A percentile compares a stretch with the other conserved stretches of the same genome.
These are phyloP conservation scores for Anethum foeniculum DNA, from an alignment of 140 eudicot species.

Conservation along the genomic window DNA sequence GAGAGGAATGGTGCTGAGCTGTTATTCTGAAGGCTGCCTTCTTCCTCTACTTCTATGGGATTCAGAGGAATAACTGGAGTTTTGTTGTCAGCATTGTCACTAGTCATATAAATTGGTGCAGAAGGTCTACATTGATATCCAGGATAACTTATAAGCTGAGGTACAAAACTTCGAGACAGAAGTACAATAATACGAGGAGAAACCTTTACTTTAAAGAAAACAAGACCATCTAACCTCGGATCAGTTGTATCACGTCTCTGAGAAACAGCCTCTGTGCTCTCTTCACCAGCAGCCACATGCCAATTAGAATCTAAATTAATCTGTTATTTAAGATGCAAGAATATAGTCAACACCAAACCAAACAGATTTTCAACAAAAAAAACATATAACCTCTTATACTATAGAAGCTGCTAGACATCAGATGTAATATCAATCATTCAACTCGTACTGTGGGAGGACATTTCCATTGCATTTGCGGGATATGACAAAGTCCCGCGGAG, in stretches of 20 bases:
- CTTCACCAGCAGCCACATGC: conserved; percentile 49
- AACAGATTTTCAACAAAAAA: neutral
- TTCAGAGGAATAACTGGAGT: conserved; percentile 29
- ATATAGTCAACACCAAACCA: neutral
- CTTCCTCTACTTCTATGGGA: conserved; percentile 32
- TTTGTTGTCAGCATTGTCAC: conserved; percentile 21
- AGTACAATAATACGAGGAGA: neutral
- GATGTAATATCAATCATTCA: neutral
- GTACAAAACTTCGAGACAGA: neutral
- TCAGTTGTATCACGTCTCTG: conserved; percentile 26
- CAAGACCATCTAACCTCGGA: conserved; percentile 23
- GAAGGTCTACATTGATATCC: conserved; percentile 27
- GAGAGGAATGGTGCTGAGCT: conserved; percentile 4
- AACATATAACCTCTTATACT: neutral
- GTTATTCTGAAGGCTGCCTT: conserved; percentile 3
- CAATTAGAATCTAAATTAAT: conserved; percentile 22
- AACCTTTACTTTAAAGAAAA: neutral
- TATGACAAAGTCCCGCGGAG: neutral
- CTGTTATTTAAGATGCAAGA: conserved; percentile 19
- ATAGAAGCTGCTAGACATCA: neutral
- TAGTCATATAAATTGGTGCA: conserved; percentile 9
- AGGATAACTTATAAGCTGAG: neutral
- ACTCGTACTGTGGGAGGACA: conserved; percentile 37
- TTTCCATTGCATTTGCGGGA: conserved; percentile 33
- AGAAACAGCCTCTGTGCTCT: conserved; percentile 27